These are phyloP conservation scores for Salvia miltiorrhiza DNA, from an alignment of 257 asterid species.

Conservation along the genomic window DNA sequence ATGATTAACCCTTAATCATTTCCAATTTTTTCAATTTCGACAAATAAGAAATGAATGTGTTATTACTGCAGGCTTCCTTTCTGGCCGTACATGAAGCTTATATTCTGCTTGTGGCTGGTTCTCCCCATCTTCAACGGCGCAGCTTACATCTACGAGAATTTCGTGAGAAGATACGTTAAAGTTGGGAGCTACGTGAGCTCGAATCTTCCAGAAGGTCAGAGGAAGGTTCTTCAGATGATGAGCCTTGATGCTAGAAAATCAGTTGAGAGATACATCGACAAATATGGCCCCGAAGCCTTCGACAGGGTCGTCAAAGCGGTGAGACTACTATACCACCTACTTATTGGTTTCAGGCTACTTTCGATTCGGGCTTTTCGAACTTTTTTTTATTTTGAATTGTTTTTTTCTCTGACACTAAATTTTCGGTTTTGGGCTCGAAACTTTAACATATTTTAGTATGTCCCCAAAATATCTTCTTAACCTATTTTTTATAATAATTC, in stretches of 20 bases:
- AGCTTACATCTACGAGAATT: slow-evolving; percentile 61
- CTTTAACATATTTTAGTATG: too few species aligned
- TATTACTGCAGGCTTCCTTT: slow-evolving; percentile 75
- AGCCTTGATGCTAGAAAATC: slow-evolving; percentile 80
- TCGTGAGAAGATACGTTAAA: slow-evolving; percentile 57
- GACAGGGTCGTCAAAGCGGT: slow-evolving; percentile 78
- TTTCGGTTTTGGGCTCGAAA: too few species aligned
- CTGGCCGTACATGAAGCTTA: slow-evolving; percentile 77
- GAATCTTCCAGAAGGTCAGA: slow-evolving; percentile 47
- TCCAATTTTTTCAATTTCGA: too few species aligned
- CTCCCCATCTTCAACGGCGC: slow-evolving; percentile 60
- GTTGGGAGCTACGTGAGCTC: slow-evolving; percentile 55
- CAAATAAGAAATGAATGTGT: too few species aligned
- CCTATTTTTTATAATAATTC: too few species aligned
- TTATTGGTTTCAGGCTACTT: too few species aligned
- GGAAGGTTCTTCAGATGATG: slow-evolving; percentile 85
- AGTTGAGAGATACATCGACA: slow-evolving; percentile 68
- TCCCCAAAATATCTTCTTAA: too few species aligned
- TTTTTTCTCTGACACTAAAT: too few species aligned
- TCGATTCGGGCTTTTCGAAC: too few species aligned
- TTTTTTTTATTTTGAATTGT: too few species aligned
- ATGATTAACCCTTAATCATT: too few species aligned
- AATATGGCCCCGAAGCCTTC: slow-evolving; percentile 68
- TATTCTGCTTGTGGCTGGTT: slow-evolving; percentile 54
- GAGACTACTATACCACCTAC: not conserved